Evolutionary conservation across 805 yeast genomes (phyloP).

Genomic region (Ogataea trehalophila): DNA sequence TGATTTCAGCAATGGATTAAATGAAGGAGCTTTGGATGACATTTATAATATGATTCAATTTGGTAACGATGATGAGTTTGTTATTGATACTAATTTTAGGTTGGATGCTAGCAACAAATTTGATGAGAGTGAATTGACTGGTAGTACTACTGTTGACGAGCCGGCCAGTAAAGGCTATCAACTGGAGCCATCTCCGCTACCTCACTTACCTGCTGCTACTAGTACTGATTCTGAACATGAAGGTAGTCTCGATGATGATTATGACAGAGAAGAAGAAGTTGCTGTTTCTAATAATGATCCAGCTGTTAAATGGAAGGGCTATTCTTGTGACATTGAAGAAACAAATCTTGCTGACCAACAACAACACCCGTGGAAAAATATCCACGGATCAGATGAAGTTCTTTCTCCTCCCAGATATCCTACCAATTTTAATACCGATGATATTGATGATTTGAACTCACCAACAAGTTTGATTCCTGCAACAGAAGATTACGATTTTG

Average conservation of each 20-base stretch:
- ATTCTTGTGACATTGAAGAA: too few relatives aligned
- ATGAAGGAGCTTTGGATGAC: slow-evolving; percentile 21
- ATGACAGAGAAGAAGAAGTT: too few relatives aligned
- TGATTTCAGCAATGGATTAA: slow-evolving; percentile 5
- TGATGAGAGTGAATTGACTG: background rate
- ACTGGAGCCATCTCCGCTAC: background rate
- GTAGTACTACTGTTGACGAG: background rate
- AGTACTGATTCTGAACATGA: background rate
- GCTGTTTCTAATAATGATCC: too few relatives aligned
- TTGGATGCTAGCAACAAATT: slow-evolving; percentile 8
- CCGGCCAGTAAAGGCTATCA: too few relatives aligned
- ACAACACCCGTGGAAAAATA: too few relatives aligned
- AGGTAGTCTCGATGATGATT: background rate
- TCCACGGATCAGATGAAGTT: too few relatives aligned
- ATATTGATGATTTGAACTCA: background rate
- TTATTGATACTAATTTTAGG: slow-evolving; percentile 23
- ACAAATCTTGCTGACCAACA: too few relatives aligned
- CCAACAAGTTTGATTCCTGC: background rate
- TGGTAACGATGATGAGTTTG: slow-evolving; percentile 20
- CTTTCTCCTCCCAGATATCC: too few relatives aligned
- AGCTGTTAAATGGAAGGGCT: too few relatives aligned
- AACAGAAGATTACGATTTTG: background rate
- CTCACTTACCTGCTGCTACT: background rate
- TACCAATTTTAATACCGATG: background rate
- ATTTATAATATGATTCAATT: slow-evolving; percentile 28